Evolutionary conservation across 129 eudicot species (phyloP).

Genomic region (Ambrosia artemisiifolia): DNA sequence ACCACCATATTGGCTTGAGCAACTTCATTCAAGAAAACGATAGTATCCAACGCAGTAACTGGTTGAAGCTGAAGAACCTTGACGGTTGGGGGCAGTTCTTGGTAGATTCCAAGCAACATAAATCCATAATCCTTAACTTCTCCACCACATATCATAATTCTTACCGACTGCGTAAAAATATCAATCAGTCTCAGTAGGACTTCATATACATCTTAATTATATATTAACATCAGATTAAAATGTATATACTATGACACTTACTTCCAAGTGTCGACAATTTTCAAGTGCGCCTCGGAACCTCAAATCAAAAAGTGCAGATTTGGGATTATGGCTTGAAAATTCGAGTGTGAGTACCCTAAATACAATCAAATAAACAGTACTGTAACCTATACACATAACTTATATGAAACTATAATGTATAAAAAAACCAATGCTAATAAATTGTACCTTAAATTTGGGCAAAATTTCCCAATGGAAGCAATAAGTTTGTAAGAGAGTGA

Average conservation of each 20-base stretch:
- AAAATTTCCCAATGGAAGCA: constrained; percentile 36
- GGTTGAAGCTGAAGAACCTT: constrained; percentile 52
- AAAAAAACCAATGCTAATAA: not conserved
- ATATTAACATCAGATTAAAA: not conserved
- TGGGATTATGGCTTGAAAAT: constrained; percentile 19
- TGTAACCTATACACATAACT: not conserved
- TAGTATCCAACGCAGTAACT: constrained; percentile 25
- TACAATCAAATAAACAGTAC: not conserved
- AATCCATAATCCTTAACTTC: constrained; percentile 23
- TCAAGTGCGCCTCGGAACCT: constrained; percentile 26
- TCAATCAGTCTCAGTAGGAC: not conserved
- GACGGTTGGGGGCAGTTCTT: constrained; percentile 44
- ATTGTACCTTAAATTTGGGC: constrained; percentile 67
- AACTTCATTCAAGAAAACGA: constrained; percentile 14
- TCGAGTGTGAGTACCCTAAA: constrained; percentile 61
- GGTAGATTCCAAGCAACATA: constrained; percentile 17
- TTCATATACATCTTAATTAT: too few relatives aligned
- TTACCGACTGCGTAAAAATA: constrained; percentile 41
- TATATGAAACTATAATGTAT: not conserved
- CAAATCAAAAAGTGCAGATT: constrained; percentile 16
- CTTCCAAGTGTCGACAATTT: constrained; percentile 47
- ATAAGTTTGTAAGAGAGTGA: constrained; percentile 42
- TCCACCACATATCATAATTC: constrained; percentile 48
- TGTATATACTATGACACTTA: not conserved
- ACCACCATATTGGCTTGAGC: not conserved